Evolutionary conservation across 1,284 basidiomycete species (phyloP).

Genomic region (Fomes fomentarius): DNA sequence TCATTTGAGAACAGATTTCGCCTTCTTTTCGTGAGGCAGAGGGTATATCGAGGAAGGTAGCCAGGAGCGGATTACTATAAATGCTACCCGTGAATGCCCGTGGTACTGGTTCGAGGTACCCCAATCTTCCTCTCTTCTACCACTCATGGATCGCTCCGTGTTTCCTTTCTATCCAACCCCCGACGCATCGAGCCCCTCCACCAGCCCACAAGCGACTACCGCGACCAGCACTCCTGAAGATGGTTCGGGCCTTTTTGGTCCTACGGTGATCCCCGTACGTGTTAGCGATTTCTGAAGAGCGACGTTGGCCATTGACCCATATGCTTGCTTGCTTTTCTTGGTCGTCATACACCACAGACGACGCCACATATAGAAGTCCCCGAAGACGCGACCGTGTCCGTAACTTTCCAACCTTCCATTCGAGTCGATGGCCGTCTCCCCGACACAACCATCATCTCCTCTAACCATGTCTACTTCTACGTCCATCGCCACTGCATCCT

Average conservation of each 20-base stretch:
- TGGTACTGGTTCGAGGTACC: not conserved
- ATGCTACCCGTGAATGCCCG: not conserved
- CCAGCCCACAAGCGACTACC: not conserved
- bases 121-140: not conserved
- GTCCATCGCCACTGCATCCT: conserved; percentile 37
- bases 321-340: not conserved
- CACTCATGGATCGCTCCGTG: not conserved
- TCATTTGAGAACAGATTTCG: not conserved
- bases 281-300: not conserved
- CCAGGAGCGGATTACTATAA: not conserved
- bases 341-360: not conserved
- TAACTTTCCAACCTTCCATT: conserved; percentile 70
- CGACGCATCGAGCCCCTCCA: not conserved
- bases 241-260: not conserved
- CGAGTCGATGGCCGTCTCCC: conserved; percentile 52
- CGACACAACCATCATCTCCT: conserved; percentile 64
- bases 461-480: conserved; percentile 69
- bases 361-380: conserved; percentile 4
- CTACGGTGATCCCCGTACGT: conserved; percentile 3
- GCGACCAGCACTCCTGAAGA: not conserved
- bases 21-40: not conserved
- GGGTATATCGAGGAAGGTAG: not conserved
- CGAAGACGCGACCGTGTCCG: conserved; percentile 53
- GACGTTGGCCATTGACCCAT: not conserved
- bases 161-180: conserved; percentile 1